phyloP scores from a whole-genome alignment of 2,329 filamentous ascomycete genomes.

The Fusarium nodosum region DNA sequence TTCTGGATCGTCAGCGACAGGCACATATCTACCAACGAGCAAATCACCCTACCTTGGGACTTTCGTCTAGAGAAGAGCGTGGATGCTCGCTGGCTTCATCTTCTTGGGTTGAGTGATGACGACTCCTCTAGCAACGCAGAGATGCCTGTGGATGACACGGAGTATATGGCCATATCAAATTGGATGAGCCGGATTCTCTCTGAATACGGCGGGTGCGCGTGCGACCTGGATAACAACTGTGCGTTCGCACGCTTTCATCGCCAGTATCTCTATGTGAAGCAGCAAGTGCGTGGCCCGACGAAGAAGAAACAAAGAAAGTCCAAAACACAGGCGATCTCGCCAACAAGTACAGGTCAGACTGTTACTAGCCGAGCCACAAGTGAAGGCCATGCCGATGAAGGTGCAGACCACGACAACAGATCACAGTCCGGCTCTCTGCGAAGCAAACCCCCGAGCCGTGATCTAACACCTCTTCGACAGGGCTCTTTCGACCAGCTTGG shows the following conservation, averaged over 20 bases:
- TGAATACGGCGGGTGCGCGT: constrained; percentile 85
- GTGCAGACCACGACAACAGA: constrained; percentile 65
- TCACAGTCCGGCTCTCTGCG: constrained; percentile 64
- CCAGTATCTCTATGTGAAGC: constrained; percentile 64
- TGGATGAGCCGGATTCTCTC: constrained; percentile 80
- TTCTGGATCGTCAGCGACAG: constrained; percentile 93
- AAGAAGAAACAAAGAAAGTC: constrained; percentile 69
- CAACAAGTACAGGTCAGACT: constrained; percentile 72
- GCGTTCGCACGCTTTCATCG: constrained; percentile 74
- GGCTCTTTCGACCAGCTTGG: constrained; percentile 71
- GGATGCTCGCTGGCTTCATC: constrained; percentile 67
- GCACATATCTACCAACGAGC: constrained; percentile 74
- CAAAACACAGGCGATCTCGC: constrained; percentile 69
- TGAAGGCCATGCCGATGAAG: constrained; percentile 70
- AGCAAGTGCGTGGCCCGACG: constrained; percentile 55
- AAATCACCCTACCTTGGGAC: constrained; percentile 76
- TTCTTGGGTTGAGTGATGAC: constrained; percentile 74
- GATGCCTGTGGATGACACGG: constrained; percentile 68
- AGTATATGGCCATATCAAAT: constrained; percentile 71
- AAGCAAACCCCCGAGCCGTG: constrained; percentile 76
- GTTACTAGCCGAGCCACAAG: constrained; percentile 75
- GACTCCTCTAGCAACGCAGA: constrained; percentile 63
- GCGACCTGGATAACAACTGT: constrained; percentile 73
- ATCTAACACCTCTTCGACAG: constrained; percentile 72
- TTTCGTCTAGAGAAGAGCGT: constrained; percentile 72